Conservation (phyloP, 1,139 yeast genomes). For the Arxiozyma slooffiae region DNA sequence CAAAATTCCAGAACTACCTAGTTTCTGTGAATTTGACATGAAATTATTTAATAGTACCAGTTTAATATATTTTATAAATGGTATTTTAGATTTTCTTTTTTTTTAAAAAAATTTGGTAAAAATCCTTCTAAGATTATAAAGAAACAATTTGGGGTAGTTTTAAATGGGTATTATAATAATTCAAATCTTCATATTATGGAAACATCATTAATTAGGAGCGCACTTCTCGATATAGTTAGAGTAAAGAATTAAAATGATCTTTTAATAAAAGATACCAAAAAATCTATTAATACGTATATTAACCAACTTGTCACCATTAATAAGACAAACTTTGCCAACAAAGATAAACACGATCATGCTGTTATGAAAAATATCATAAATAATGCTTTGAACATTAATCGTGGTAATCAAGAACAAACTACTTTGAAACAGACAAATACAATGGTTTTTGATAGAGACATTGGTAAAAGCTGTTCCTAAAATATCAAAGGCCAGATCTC, state of each 20-base stretch:
- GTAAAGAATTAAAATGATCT: constrained; percentile 12
- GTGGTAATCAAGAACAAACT: neutral
- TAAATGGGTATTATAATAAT: constrained; percentile 4
- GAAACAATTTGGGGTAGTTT: constrained; percentile 7
- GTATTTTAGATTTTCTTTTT: constrained; percentile 6
- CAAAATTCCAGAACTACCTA: constrained; percentile 1
- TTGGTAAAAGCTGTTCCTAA: neutral
- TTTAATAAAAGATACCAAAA: constrained; percentile 14
- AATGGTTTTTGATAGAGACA: constrained; percentile 5
- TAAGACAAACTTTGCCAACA: neutral
- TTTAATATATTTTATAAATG: constrained; percentile 8
- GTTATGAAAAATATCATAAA: neutral
- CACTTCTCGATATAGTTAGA: constrained; percentile 14
- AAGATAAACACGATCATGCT: neutral
- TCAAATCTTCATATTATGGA: constrained; percentile 10
- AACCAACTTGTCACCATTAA: neutral
- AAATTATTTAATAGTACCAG: neutral
- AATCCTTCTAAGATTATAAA: constrained; percentile 6
- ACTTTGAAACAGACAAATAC: constrained; percentile 8
- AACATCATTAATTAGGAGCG: constrained; percentile 11
- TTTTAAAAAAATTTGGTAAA: constrained; percentile 14
- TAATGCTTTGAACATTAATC: neutral
- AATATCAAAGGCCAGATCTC: neutral
- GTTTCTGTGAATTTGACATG: constrained; percentile 9
- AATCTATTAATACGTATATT: constrained; percentile 10